Percentiles rank a stretch among this genome's conserved stretches.
Evolutionary conservation across 495 filamentous ascomycete genomes (phyloP).

Genomic region (Neurospora sp.): DNA sequence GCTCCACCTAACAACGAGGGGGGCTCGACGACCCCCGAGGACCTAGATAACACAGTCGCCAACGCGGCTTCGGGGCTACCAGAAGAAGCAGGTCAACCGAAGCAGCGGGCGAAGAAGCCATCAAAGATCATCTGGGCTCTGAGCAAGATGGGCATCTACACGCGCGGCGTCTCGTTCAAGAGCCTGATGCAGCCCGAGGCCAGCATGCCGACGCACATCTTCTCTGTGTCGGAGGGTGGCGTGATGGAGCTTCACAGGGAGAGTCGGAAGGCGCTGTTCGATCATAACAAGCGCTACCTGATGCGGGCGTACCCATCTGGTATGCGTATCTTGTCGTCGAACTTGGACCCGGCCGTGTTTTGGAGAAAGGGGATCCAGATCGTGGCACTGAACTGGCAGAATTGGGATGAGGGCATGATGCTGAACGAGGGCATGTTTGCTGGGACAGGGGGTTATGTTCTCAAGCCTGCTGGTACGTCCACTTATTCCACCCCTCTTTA

Average conservation of each 20-base stretch:
- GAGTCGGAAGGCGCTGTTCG: conserved; percentile 51
- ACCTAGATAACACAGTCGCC: not conserved
- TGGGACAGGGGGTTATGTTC: conserved; percentile 67
- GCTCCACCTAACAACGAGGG: conserved; percentile 31
- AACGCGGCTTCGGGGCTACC: not conserved
- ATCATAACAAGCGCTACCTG: conserved; percentile 72
- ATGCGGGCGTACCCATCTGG: conserved; percentile 88
- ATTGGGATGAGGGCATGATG: conserved; percentile 87
- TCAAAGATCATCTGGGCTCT: conserved; percentile 68
- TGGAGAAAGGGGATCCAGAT: conserved; percentile 89
- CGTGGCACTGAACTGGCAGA: conserved; percentile 92
- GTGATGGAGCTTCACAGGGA: conserved; percentile 60
- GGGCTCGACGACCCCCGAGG: conserved; percentile 4
- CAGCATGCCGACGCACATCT: conserved; percentile 69
- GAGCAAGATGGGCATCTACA: conserved; percentile 71
- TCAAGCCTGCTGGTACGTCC: conserved; percentile 58
- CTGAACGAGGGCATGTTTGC: conserved; percentile 89
- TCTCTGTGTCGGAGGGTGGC: conserved; percentile 74
- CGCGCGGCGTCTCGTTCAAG: conserved; percentile 68
- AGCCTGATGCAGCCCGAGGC: conserved; percentile 52
- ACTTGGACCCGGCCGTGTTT: conserved; percentile 71
- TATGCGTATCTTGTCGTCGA: conserved; percentile 71
- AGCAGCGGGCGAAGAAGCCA: conserved; percentile 23
- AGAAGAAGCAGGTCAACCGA: not conserved
- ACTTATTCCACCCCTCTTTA: not conserved